These are phyloP conservation scores for Epichloe sp. DNA, from an alignment of 2,329 filamentous ascomycete species.

Conservation along the genomic window DNA sequence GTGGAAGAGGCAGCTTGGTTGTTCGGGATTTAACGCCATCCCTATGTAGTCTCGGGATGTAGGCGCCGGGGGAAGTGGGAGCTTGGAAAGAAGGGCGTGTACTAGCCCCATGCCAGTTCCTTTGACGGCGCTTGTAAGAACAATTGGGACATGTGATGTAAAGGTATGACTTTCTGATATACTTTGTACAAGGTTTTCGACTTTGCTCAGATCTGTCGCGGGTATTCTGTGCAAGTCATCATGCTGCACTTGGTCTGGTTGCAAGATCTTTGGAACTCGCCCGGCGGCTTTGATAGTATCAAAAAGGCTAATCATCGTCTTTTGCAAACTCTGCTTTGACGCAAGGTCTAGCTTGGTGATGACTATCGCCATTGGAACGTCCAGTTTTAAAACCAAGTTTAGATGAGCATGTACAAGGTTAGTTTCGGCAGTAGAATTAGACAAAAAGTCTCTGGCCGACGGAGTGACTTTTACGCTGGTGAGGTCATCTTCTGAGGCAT, in stretches of 20 bases:
- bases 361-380: slow-evolving; percentile 64
- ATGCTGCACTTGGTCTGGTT: slow-evolving; percentile 34
- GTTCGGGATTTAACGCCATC: slow-evolving; percentile 41
- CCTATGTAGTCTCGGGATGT: slow-evolving; percentile 42
- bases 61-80: slow-evolving; percentile 52
- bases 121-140: slow-evolving; percentile 77
- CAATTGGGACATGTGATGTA: slow-evolving; percentile 57
- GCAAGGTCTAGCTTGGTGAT: slow-evolving; percentile 89
- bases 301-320: slow-evolving; percentile 59
- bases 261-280: slow-evolving; percentile 62
- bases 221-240: slow-evolving; percentile 45
- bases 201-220: slow-evolving; percentile 40
- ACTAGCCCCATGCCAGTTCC: slow-evolving; percentile 70
- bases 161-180: slow-evolving; percentile 31
- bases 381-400: slow-evolving; percentile 69
- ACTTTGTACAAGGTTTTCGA: slow-evolving; percentile 39
- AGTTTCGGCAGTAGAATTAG: slow-evolving; percentile 40
- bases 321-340: slow-evolving; percentile 55
- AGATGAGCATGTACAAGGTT: slow-evolving; percentile 71
- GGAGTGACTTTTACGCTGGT: slow-evolving; percentile 27
- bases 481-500: slow-evolving; percentile 42
- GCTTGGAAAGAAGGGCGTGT: slow-evolving; percentile 64
- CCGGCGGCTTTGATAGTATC: slow-evolving; percentile 65
- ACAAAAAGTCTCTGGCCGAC: slow-evolving; percentile 36
- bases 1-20: slow-evolving; percentile 61